Evolutionary conservation across 2,329 filamentous ascomycete genomes (phyloP), one percentile per base, ranked within the genome.

Genomic region (Cercospora sojina): DNA sequence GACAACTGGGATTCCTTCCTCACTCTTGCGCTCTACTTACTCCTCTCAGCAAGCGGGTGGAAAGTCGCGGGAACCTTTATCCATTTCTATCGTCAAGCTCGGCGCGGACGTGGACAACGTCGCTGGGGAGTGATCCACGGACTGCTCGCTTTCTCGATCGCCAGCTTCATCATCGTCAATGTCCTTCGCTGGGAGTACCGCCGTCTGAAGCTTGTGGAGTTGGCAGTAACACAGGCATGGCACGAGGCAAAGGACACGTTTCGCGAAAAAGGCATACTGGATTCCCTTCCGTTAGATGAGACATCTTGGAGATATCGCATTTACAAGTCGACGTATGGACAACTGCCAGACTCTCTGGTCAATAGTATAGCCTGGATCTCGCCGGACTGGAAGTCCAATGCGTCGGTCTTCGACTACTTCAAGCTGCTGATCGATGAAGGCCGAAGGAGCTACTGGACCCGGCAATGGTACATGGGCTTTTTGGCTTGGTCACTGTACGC

Each of bases 401-500:
- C 58, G 4, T 64, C 66, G 31, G 38, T 69, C 2, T 71, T 64
- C 65, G 69, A 68, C 23, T 69, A 64, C 29, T 70, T 69, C 58
- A 65, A 65, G 59, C 61, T 65, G 31, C 20, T 68, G 20, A 56
- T 71, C 5, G 59, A 64, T 3, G 59, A 51, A 29, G 20, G 23
- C 23, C 49, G 64, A 27, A 56, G 64, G 20, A 61, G 31, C 47
- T 71, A 61, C 59, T 72, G 70, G 69, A 68, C 66, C 9, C 62
- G 69, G 66, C 69, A 70, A 59, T 72, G 67, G 69, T 32, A 61
- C 7, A 67, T 68, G 60, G 66, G 69, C 12, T 72, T 64, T 32
- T 12, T 67, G 18, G 62, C 62, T 12, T 71, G 65, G 68, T 41
- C 64, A 20, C 29, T 69, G 23, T 70, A 67, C 55, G 65, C 71